phyloP scores from a whole-genome alignment of 2,329 filamentous ascomycete genomes.

The Fulvia fulva region DNA sequence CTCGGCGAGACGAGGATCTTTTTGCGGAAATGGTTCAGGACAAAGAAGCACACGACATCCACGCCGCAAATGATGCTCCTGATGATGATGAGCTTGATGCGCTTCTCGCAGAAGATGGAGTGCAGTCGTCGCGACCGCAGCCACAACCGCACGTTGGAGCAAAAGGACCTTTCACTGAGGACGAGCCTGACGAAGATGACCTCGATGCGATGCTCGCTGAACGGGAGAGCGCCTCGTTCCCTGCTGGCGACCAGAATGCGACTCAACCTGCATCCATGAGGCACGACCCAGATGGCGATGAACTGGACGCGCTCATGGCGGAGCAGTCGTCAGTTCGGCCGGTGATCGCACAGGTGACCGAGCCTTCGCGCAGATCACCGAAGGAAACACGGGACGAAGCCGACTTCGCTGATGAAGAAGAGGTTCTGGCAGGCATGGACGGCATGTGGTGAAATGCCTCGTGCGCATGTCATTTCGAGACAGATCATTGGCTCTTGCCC shows the following conservation, averaged over 20 bases:
- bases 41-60: conserved; percentile 16
- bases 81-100: conserved; percentile 28
- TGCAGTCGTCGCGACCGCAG: not conserved
- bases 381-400: conserved; percentile 16
- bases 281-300: conserved; percentile 11
- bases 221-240: not conserved
- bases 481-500: not conserved
- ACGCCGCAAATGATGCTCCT: conserved; percentile 12
- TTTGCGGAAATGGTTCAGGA: conserved; percentile 4
- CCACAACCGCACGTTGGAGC: conserved; percentile 11
- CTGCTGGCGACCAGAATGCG: not conserved
- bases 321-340: conserved; percentile 37
- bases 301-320: conserved; percentile 36
- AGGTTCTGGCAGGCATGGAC: conserved; percentile 55
- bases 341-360: not conserved
- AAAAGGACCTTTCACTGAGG: conserved; percentile 20
- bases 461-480: not conserved
- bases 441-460: conserved; percentile 6
- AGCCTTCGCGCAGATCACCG: not conserved
- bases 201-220: conserved; percentile 25
- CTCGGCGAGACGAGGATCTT: conserved; percentile 5
- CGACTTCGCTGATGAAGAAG: conserved; percentile 60
- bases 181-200: conserved; percentile 24
- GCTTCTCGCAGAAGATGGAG: conserved; percentile 21
- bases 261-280: not conserved